Evolutionary conservation across 768 basidiomycete genomes (phyloP).

Genomic region (Favolaschia claudopus): DNA sequence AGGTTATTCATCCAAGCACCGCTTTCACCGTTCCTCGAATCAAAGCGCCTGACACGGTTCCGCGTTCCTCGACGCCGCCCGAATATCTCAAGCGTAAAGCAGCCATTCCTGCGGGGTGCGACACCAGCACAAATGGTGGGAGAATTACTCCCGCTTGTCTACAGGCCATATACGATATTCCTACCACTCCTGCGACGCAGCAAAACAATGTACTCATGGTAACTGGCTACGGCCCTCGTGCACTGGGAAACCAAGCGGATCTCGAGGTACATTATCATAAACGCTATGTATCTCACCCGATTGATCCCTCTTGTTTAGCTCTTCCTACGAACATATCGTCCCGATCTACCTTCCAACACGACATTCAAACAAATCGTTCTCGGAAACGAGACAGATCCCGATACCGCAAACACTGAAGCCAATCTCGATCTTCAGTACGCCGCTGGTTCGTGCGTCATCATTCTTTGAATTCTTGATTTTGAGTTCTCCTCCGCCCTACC

Average conservation of each 20-base stretch:
- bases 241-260: constrained; percentile 12
- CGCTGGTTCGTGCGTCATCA: no score
- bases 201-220: constrained; percentile 37
- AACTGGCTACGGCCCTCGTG: constrained; percentile 18
- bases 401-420: not conserved
- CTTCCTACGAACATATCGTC: constrained; percentile 29
- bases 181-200: constrained; percentile 38
- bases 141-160: constrained; percentile 42
- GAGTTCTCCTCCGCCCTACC: no score
- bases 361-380: constrained; percentile 27
- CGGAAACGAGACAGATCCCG: constrained; percentile 32
- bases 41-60: no score
- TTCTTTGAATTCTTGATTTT: no score
- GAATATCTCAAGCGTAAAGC: not conserved
- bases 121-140: constrained; percentile 4
- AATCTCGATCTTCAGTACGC: no score
- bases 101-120: constrained; percentile 37
- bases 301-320: no score
- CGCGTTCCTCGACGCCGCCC: constrained; percentile 19
- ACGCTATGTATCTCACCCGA: no score
- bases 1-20: constrained; percentile 40
- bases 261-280: constrained; percentile 16
- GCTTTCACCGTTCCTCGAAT: constrained; percentile 32
- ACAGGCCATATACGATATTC: constrained; percentile 44
- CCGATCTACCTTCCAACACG: constrained; percentile 28